Evolutionary conservation across 2,329 filamentous ascomycete genomes (phyloP), one percentile per base, ranked within the genome.

Genomic region (Biscogniauxia mediterranea): DNA sequence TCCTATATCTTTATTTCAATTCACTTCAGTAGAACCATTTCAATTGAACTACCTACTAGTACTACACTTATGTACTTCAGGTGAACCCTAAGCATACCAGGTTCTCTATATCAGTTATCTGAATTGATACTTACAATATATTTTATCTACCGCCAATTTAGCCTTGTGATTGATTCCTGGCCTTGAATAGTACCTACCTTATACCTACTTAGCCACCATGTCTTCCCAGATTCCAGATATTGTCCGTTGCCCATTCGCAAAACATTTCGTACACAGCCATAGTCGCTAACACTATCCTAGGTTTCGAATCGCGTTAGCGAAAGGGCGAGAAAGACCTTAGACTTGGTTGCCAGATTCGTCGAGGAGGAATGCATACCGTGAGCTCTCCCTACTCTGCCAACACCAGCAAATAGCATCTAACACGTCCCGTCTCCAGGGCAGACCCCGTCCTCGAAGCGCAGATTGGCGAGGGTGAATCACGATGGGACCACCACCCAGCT

Each of bases 271-370:
- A 38, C 52, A 42, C 13, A 23, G 15, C 49, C 52, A 17, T 53
- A 50, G 19, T 42, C 63, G 60, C 66, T 69, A 42, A 69, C 62
- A 21, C 54, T 59, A 53, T 13, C 20, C 26, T 56, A 84, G 82
- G 81, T 79, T 59, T 72, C 75, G 59, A 72, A 82, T 70, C 81
- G 83, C 75, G 91, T 97, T 68, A 96, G 92, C 79, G 92, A 96
- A 62, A 83, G 86, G 71, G 93, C 93, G 57, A 91, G 89, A 79
- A 88, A 90, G 82, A 91, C 90, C 28, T 81, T 97, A 68, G 93
- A 97, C 73, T 75, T 92, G 66, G 91, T 99, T 68, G 92, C 94
- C 81, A 92, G 93, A 77, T 99, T 99, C 72, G 95, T 99, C 69
- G 91, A 98, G 75, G 93, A 97, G 78, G 93, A 97, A 82, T 99